A percentile compares a stretch with the other conserved stretches of the same genome.
Evolutionary conservation across 2,329 filamentous ascomycete species (phyloP).

Genomic region (Plenodomus biglobosus): DNA sequence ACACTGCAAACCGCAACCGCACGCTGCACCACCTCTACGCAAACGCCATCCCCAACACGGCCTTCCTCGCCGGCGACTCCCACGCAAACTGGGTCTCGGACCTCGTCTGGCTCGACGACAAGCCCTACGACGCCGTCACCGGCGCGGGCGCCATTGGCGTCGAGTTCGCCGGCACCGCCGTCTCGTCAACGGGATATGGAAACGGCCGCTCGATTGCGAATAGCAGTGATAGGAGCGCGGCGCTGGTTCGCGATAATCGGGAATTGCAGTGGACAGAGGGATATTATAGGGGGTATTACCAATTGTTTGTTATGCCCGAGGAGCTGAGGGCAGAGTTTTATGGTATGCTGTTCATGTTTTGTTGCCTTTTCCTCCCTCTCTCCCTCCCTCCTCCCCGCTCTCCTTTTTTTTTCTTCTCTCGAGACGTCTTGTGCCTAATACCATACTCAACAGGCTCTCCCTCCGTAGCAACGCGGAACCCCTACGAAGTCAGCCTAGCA

Average conservation of each 20-base stretch:
- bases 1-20: slow-evolving; percentile 68
- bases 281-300: slow-evolving; percentile 72
- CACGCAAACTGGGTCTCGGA: slow-evolving; percentile 62
- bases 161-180: slow-evolving; percentile 64
- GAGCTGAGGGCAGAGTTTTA: slow-evolving; percentile 64
- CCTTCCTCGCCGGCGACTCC: slow-evolving; percentile 69
- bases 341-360: slow-evolving; percentile 46
- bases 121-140: slow-evolving; percentile 39
- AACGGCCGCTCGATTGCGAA: slow-evolving; percentile 15
- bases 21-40: slow-evolving; percentile 66
- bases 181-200: slow-evolving; percentile 57
- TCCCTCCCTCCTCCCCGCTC: too few relatives aligned
- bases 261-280: slow-evolving; percentile 71
- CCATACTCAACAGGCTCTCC: slow-evolving; percentile 43
- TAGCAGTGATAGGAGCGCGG: slow-evolving; percentile 54
- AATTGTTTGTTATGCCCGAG: slow-evolving; percentile 58
- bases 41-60: slow-evolving; percentile 68
- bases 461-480: slow-evolving; percentile 60
- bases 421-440: neutral
- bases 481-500: slow-evolving; percentile 64
- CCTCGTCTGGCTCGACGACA: slow-evolving; percentile 46
- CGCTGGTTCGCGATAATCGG: slow-evolving; percentile 51
- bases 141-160: slow-evolving; percentile 48
- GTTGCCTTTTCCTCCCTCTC: neutral
- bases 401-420: neutral